Percentiles rank a stretch among this genome's conserved stretches.
Conservation (phyloP, 2,329 filamentous ascomycete genomes). For the Bipolaris zeicola region DNA sequence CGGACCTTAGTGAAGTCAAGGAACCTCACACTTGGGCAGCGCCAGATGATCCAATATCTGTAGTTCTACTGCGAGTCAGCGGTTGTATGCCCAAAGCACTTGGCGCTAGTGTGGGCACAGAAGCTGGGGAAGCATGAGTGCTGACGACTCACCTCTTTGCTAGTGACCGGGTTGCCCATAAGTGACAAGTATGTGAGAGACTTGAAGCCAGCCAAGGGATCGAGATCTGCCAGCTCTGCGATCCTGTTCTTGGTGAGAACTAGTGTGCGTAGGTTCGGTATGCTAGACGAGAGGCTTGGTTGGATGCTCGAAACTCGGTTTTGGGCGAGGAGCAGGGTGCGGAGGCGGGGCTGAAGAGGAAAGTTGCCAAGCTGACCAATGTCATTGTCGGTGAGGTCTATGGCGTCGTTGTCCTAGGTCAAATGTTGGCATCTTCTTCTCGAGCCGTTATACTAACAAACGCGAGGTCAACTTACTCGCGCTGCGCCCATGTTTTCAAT, state of each 20-base stretch:
- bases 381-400: conserved; percentile 99
- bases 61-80: conserved; percentile 69
- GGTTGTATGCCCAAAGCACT: conserved; percentile 8
- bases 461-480: conserved; percentile 67
- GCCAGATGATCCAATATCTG: conserved; percentile 88
- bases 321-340: conserved; percentile 83
- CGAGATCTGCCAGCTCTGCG: conserved; percentile 82
- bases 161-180: conserved; percentile 85
- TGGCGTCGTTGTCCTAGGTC: conserved; percentile 84
- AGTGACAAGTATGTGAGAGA: conserved; percentile 80
- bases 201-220: conserved; percentile 72
- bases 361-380: conserved; percentile 90
- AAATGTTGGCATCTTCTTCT: background rate
- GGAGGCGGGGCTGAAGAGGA: conserved; percentile 85
- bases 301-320: conserved; percentile 88
- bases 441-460: background rate
- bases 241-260: conserved; percentile 85
- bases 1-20: conserved; percentile 93
- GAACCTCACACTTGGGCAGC: conserved; percentile 82
- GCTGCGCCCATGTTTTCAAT: conserved; percentile 98
- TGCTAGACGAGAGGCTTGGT: conserved; percentile 70
- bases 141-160: conserved; percentile 74
- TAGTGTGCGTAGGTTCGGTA: conserved; percentile 82
- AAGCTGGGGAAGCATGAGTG: background rate
- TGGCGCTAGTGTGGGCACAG: conserved; percentile 24